These are phyloP conservation scores for Hypoxylon sp. DNA, from an alignment of 2,329 filamentous ascomycete species.

Conservation along the genomic window DNA sequence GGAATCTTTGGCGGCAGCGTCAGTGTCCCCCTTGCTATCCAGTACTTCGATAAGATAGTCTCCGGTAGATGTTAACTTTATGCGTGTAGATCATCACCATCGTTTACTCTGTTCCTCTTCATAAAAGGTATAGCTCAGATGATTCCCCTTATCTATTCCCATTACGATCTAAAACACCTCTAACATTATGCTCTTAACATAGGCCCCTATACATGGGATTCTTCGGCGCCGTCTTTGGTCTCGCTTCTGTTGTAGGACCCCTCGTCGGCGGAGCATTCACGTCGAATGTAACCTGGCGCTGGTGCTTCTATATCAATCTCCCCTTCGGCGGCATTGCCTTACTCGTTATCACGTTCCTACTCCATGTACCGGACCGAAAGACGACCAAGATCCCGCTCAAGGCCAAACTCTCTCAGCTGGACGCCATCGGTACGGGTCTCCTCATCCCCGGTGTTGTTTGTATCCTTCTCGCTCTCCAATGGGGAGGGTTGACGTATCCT, in stretches of 20 bases:
- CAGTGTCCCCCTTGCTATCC: conserved; percentile 48
- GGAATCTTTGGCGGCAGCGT: conserved; percentile 16
- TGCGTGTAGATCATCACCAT: conserved; percentile 14
- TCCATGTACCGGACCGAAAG: conserved; percentile 18
- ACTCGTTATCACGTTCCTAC: conserved; percentile 28
- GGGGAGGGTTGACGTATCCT: conserved; percentile 47
- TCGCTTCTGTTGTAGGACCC: conserved; percentile 49
- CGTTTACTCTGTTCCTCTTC: conserved; percentile 32
- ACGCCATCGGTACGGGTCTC: conserved; percentile 28
- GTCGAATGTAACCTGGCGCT: conserved; percentile 49
- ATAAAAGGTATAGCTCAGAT: conserved; percentile 11
- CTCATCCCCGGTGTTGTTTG: conserved; percentile 46
- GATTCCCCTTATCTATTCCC: conserved; percentile 11
- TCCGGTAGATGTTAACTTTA: neutral
- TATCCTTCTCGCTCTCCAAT: conserved; percentile 55
- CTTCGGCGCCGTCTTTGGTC: conserved; percentile 49
- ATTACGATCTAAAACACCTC: conserved; percentile 47
- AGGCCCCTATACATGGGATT: conserved; percentile 49
- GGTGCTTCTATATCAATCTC: conserved; percentile 54
- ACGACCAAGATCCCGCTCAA: conserved; percentile 10
- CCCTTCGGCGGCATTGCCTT: conserved; percentile 44
- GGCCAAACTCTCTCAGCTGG: conserved; percentile 27
- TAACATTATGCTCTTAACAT: conserved; percentile 46
- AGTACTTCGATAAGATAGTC: conserved; percentile 31
- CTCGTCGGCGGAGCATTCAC: conserved; percentile 52